A percentile compares a stretch with the other conserved stretches of the same genome.
These are phyloP conservation scores for Paradendryphiella salina DNA, from an alignment of 2,329 filamentous ascomycete genomes.

Conservation along the genomic window DNA sequence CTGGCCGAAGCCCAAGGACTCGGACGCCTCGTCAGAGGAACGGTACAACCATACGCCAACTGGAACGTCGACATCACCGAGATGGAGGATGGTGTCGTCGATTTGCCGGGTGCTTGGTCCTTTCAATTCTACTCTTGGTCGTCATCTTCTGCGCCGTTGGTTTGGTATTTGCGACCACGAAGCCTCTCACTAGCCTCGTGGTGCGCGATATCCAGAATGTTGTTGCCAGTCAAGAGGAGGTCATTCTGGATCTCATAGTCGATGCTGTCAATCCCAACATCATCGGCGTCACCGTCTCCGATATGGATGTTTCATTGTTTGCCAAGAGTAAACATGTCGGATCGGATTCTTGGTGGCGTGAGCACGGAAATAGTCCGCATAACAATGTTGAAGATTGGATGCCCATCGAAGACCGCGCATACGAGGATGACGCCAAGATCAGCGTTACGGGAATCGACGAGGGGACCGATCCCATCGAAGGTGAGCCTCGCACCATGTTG, in stretches of 20 bases:
- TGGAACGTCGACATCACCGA: constrained; percentile 68
- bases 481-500: constrained; percentile 77
- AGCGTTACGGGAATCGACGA: constrained; percentile 49
- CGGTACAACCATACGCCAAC: constrained; percentile 64
- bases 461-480: constrained; percentile 65
- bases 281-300: constrained; percentile 80
- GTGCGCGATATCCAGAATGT: constrained; percentile 85
- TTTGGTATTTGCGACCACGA: constrained; percentile 89
- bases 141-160: constrained; percentile 83
- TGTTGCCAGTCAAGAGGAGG: constrained; percentile 87
- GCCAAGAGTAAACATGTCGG: constrained; percentile 90
- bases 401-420: constrained; percentile 21
- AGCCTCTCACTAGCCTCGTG: constrained; percentile 77
- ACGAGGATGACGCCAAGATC: constrained; percentile 4
- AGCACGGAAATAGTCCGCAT: constrained; percentile 36
- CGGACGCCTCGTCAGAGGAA: constrained; percentile 56
- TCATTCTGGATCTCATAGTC: constrained; percentile 91
- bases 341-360: constrained; percentile 53
- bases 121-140: constrained; percentile 79
- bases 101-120: constrained; percentile 82
- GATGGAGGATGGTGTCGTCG: constrained; percentile 64
- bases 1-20: constrained; percentile 62
- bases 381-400: constrained; percentile 35
- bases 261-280: constrained; percentile 91
- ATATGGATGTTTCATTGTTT: constrained; percentile 89